Evolutionary conservation across 805 yeast genomes (phyloP), one percentile per base, ranked within the genome.

Genomic region (Torulaspora gathmanii): DNA sequence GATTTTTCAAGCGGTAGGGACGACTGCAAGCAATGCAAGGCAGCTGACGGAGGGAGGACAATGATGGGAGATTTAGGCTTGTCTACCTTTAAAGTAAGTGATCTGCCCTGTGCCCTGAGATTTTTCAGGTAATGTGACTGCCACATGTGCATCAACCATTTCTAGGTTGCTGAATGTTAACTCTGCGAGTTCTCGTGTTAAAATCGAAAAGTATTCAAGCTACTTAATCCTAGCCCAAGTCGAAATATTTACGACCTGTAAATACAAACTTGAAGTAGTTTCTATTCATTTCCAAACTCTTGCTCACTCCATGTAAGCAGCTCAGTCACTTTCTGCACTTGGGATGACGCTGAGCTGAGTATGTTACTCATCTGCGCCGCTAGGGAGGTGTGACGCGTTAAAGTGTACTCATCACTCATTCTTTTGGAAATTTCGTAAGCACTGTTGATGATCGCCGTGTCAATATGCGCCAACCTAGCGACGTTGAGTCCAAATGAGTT

Each of bases 401-500:
- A 29, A 13, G 35, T 45, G 37, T 43, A 50, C 16, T 56, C 54
- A 7, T 41, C 22, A 25, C 52, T 52, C 45, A 47, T 33, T 3
- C 31, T 29, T 27, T 59, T 53, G 3, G 70, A 63, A 8, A 61
- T 47, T 61, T 42, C 53, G 40, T 37, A 65, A 0, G 87, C 87
- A 3, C 59, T 54, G 1, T 65, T 60, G 4, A 81, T 69, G 5
- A 83, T 67, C 1, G 56, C 58, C 3, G 55, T 57, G 0, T 82
- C 78, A 1, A 89, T 64, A 0, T 78, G 78, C 0, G 96, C 93
- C 46, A 88, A 57, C 47, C 78, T 74, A 0, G 96, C 96, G 30
- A 87, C 95, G 58, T 89, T 86, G 28, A 90, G 69, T 1, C 96
- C 97, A 62, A 83, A 88, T 44, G 90, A 85, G 44, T 81, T 75